Base-by-base conservation (phyloP, 2,329 filamentous ascomycete genomes). In the Cladophialophora bantiana region DNA sequence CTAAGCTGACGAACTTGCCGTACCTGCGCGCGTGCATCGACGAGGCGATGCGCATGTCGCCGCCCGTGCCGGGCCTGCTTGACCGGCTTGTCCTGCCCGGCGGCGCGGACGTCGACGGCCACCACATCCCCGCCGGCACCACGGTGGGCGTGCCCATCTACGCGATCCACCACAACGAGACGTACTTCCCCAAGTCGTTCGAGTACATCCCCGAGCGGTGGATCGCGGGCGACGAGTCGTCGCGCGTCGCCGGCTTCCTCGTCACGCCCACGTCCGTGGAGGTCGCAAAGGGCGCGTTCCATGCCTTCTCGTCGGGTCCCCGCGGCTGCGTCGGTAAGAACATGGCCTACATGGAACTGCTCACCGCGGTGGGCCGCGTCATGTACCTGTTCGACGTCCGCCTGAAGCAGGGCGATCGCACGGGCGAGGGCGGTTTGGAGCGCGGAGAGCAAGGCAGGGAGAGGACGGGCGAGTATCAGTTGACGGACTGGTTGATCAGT, bases 11-110 rank as follows among this genome's bases (percentile, higher is more conserved):
- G 36, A 65, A 66, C 1, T 79, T 79, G 34, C 54, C 60, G 0
- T 84, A 81, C 66, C 77, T 84, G 1, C 74, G 75, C 13, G 82
- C 81, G 3, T 80, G 78, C 54, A 75, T 84, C 32, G 79, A 76
- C 70, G 77, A 79, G 69, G 69, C 73, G 5, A 66, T 79, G 52
- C 74, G 78, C 15, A 70, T 79, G 64, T 73, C 74, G 5, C 77
- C 78, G 20, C 72, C 75, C 15, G 73, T 73, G 1, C 66, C 70
- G 4, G 70, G 71, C 20, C 64, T 69, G 1, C 70, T 78, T n/a
- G 72, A 70, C 42, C 75, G 78, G 6, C 73, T 76, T 62, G 74
- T 78, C 34, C 68, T 72, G 6, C 56, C 68, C 10, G 76, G 72
- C 2, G 77, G 77, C 15, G 68, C 73, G 26, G 58, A 59, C n/a